These are phyloP conservation scores for Clarireedia paspali DNA, from an alignment of 2,329 filamentous ascomycete genomes.

Conservation along the genomic window DNA sequence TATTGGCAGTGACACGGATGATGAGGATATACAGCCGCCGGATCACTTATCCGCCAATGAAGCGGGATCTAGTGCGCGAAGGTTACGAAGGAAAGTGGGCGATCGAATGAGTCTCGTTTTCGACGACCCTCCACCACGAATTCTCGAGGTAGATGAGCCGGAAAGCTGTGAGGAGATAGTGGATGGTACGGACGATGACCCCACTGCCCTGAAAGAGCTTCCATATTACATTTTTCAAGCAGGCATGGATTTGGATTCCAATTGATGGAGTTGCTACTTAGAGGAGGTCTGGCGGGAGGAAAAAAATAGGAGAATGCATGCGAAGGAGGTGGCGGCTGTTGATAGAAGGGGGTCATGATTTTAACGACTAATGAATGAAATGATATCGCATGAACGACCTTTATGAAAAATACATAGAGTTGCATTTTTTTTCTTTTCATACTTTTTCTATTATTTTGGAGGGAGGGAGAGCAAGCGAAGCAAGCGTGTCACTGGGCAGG, in stretches of 20 bases:
- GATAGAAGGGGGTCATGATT: background rate
- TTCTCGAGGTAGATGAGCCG: conserved; percentile 29
- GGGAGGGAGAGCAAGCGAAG: too few species aligned
- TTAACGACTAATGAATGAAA: conserved; percentile 5
- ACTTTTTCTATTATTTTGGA: background rate
- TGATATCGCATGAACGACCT: background rate
- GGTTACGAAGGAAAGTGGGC: conserved; percentile 27
- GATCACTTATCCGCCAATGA: conserved; percentile 26
- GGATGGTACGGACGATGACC: conserved; percentile 17
- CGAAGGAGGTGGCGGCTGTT: background rate
- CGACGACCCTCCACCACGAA: conserved; percentile 29
- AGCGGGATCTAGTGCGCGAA: conserved; percentile 26
- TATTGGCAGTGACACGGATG: conserved; percentile 30
- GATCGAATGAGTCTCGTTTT: conserved; percentile 27
- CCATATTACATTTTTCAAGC: conserved; percentile 24
- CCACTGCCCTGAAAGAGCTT: conserved; percentile 16
- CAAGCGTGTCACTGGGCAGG: too few species aligned
- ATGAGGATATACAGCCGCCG: conserved; percentile 28
- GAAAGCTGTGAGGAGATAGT: conserved; percentile 27
- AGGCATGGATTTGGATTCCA: conserved; percentile 26
- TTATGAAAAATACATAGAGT: background rate
- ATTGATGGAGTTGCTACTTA: background rate
- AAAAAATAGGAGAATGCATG: conserved; percentile 4
- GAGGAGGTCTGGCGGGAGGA: conserved; percentile 9
- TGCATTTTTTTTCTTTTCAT: background rate